Evolutionary conservation across 306 rosid genomes (phyloP).

Genomic region (Cicer chorassanicum): DNA sequence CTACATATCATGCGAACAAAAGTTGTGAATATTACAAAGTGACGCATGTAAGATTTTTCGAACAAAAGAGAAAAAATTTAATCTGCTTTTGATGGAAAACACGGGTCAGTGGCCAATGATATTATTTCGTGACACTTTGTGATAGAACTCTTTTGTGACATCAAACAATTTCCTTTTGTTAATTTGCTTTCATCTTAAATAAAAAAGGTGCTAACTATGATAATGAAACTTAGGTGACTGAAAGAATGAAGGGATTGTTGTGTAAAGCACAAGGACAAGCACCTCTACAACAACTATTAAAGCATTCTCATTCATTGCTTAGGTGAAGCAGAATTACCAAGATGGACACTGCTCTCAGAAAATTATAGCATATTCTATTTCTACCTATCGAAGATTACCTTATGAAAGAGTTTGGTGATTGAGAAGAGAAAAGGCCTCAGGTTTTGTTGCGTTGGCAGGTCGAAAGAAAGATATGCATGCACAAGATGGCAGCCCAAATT

Average conservation of each 20-base stretch:
- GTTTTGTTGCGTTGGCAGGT: conserved; percentile 40
- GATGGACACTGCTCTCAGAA: conserved; percentile 9
- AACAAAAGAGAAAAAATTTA: no score
- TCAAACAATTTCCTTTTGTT: not conserved
- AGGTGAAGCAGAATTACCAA: conserved; percentile 51
- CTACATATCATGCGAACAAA: no score
- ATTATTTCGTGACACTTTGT: no score
- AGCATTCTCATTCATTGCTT: conserved; percentile 79
- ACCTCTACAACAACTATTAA: conserved; percentile 60
- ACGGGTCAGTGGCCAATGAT: no score
- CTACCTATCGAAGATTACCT: not conserved
- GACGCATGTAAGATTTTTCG: no score
- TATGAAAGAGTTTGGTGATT: conserved; percentile 4
- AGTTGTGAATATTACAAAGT: no score
- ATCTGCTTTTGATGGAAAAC: no score
- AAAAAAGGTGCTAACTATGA: not conserved
- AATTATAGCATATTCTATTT: conserved; percentile 20
- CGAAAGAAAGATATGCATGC: conserved; percentile 14
- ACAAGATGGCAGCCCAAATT: not conserved
- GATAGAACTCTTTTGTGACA: no score
- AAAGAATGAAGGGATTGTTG: conserved; percentile 63
- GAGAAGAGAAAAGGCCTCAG: conserved; percentile 28
- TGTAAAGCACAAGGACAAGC: conserved; percentile 70
- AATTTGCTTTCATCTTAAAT: not conserved
- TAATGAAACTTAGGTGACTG: conserved; percentile 62